Percentiles rank a stretch among this genome's conserved stretches.
Evolutionary conservation across 2,329 filamentous ascomycete genomes (phyloP).

Genomic region (Fusarium sp.): DNA sequence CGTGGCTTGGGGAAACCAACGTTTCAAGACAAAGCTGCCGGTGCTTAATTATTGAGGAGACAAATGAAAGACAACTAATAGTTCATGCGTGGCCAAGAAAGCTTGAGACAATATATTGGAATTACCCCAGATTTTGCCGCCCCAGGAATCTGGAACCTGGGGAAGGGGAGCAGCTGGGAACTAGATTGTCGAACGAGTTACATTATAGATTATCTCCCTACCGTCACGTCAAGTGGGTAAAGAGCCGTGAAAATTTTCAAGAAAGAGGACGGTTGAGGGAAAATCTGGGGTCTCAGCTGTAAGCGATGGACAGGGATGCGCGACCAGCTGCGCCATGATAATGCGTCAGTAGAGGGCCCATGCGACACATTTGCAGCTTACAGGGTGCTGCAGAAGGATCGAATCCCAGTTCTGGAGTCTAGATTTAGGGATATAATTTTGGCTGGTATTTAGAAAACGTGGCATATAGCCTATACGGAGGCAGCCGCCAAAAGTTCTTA

Average conservation of each 20-base stretch:
- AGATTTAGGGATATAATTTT: neutral
- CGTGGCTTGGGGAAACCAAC: neutral
- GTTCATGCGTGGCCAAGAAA: slow-evolving; percentile 14
- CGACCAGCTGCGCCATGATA: slow-evolving; percentile 29
- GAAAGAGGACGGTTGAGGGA: neutral
- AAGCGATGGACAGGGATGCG: slow-evolving; percentile 20
- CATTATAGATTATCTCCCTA: neutral
- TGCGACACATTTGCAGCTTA: slow-evolving; percentile 10
- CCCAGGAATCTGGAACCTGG: slow-evolving; percentile 2
- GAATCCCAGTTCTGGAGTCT: slow-evolving; percentile 18
- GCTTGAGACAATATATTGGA: slow-evolving; percentile 3
- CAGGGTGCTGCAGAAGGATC: slow-evolving; percentile 1
- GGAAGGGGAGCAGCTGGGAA: slow-evolving; percentile 1
- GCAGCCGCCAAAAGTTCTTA: no score
- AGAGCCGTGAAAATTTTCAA: neutral
- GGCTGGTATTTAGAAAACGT: slow-evolving; percentile 24
- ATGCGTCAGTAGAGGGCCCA: slow-evolving; percentile 34
- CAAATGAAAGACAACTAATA: slow-evolving; percentile 1
- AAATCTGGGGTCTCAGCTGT: slow-evolving; percentile 19
- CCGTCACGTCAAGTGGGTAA: neutral
- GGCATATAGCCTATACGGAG: slow-evolving; percentile 7
- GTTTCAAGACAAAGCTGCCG: slow-evolving; percentile 14
- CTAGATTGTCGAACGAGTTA: slow-evolving; percentile 19
- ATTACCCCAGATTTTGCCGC: slow-evolving; percentile 28
- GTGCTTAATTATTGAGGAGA: neutral